phyloP scores from a whole-genome alignment of 2,329 filamentous ascomycete species.

The Clarireedia monteithiana region DNA sequence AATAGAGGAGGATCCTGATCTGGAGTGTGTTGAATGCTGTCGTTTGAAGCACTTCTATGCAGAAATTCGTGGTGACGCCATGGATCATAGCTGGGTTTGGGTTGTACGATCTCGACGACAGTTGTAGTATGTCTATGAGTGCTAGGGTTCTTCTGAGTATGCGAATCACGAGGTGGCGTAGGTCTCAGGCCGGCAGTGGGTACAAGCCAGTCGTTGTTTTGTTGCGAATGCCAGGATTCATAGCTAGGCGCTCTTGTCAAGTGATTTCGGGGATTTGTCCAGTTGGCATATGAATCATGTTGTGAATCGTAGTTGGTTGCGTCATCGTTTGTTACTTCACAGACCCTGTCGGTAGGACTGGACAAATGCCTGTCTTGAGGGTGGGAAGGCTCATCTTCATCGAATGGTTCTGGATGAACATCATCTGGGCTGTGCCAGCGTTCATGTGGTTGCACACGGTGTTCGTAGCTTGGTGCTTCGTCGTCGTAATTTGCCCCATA shows the following conservation, averaged over 20 bases:
- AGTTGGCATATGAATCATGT: background rate
- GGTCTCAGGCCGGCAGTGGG: background rate
- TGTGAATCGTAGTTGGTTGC: background rate
- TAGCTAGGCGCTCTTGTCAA: background rate
- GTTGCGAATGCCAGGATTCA: background rate
- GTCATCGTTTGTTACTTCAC: background rate
- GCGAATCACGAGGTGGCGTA: background rate
- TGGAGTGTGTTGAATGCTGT: background rate
- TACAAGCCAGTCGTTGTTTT: background rate
- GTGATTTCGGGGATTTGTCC: background rate
- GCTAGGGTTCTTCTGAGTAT: background rate
- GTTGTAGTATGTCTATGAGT: background rate
- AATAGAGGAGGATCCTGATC: background rate
- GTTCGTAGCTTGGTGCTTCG: background rate
- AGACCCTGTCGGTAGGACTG: background rate
- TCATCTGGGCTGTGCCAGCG: background rate
- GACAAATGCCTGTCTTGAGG: background rate
- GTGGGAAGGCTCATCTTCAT: background rate
- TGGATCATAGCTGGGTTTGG: background rate
- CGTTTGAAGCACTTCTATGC: background rate
- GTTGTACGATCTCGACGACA: background rate
- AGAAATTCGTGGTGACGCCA: background rate
- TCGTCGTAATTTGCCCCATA: background rate
- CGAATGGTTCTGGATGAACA: background rate
- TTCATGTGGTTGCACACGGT: background rate